phyloP scores from a whole-genome alignment of 257 asterid species.

The Nicotiana tomentosiformis region DNA sequence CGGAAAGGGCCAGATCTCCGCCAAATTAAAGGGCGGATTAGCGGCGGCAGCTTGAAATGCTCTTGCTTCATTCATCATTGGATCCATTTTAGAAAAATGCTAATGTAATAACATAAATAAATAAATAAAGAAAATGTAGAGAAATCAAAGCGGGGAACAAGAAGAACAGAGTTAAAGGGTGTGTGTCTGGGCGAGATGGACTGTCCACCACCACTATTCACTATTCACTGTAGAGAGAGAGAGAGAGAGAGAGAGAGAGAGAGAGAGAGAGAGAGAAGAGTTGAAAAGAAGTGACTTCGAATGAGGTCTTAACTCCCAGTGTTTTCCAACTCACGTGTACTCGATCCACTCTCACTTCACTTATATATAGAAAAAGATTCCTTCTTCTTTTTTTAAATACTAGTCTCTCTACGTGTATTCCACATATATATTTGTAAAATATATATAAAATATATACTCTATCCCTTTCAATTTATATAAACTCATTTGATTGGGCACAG shows the following conservation, averaged over 20 bases:
- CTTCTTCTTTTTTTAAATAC: too few species aligned
- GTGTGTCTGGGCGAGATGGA: neutral
- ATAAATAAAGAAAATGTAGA: neutral
- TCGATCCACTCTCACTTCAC: neutral
- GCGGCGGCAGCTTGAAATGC: conserved; percentile 8
- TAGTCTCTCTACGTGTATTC: too few species aligned
- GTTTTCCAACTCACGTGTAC: conserved; percentile 12
- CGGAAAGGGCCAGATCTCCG: conserved; percentile 41
- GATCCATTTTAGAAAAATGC: conserved; percentile 26
- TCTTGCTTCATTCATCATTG: conserved; percentile 13
- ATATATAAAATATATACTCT: too few species aligned
- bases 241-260: neutral
- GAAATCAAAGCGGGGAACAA: neutral
- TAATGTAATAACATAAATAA: neutral
- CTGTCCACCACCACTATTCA: conserved; percentile 5
- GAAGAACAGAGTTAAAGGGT: conserved; percentile 2
- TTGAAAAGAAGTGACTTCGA: conserved; percentile 30
- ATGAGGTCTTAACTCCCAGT: conserved; percentile 17
- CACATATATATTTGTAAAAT: too few species aligned
- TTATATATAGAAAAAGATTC: too few species aligned
- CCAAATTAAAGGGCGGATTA: conserved; percentile 19
- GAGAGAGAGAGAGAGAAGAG: conserved; percentile 11
- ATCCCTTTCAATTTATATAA: too few species aligned
- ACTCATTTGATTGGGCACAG: too few species aligned
- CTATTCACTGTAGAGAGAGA: neutral